Percentiles rank a stretch among this genome's conserved stretches.
phyloP scores from a whole-genome alignment of 1,139 yeast genomes.

The Diutina neorugosa region DNA sequence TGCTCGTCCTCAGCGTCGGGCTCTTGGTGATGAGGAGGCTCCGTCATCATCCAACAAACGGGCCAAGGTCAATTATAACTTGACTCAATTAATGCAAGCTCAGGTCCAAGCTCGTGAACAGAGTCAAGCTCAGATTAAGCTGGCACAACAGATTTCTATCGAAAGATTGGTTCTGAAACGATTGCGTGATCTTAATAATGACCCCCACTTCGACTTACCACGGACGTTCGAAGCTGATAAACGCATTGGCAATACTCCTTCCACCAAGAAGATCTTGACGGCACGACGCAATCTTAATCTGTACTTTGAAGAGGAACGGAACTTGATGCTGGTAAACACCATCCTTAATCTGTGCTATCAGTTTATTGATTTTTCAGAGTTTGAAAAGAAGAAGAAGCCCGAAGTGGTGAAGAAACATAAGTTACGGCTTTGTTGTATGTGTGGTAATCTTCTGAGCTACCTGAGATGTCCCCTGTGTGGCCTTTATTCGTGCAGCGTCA shows the following conservation, averaged over 20 bases:
- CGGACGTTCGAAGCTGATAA: constrained; percentile 22
- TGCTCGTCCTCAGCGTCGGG: constrained; percentile 20
- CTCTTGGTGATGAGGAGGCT: constrained; percentile 11
- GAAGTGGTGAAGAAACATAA: constrained; percentile 18
- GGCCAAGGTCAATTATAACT: constrained; percentile 34
- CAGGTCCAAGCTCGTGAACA: constrained; percentile 24
- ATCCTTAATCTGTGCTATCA: constrained; percentile 16
- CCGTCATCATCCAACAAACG: constrained; percentile 17
- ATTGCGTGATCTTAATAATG: constrained; percentile 24
- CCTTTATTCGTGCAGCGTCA: constrained; percentile 29
- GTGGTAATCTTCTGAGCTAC: constrained; percentile 28
- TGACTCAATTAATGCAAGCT: constrained; percentile 32
- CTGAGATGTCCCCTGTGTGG: constrained; percentile 32
- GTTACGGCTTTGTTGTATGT: constrained; percentile 30
- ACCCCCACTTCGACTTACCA: constrained; percentile 29
- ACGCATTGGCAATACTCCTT: constrained; percentile 32
- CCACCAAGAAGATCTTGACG: constrained; percentile 31
- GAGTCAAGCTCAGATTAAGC: constrained; percentile 17
- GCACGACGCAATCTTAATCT: constrained; percentile 34
- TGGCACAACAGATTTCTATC: constrained; percentile 31
- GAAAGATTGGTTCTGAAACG: constrained; percentile 29
- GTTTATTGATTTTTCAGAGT: constrained; percentile 1
- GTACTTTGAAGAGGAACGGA: constrained; percentile 37
- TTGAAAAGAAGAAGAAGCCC: not conserved
- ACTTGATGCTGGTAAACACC: constrained; percentile 30